These are phyloP conservation scores for Fusarium oligoseptatum DNA, from an alignment of 2,329 filamentous ascomycete species.

Conservation along the genomic window DNA sequence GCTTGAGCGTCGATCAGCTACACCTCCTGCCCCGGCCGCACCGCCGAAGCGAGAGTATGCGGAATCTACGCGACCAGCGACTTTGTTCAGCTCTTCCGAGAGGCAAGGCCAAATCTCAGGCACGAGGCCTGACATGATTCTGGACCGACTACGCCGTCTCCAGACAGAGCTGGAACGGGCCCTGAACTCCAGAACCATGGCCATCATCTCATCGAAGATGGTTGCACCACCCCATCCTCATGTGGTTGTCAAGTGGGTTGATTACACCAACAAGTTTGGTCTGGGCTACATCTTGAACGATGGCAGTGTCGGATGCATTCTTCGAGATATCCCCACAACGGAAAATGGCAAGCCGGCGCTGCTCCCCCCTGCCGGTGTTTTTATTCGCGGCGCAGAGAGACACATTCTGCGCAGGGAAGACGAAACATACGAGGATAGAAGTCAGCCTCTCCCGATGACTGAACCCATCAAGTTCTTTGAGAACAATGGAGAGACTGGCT, in stretches of 20 bases:
- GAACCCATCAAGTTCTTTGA: conserved; percentile 79
- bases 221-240: conserved; percentile 69
- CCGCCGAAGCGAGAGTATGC: conserved; percentile 47
- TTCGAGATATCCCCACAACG: conserved; percentile 67
- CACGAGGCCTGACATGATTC: conserved; percentile 69
- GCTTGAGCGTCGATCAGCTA: conserved; percentile 48
- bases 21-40: conserved; percentile 42
- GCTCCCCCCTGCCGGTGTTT: conserved; percentile 77
- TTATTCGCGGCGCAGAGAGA: conserved; percentile 78
- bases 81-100: conserved; percentile 70
- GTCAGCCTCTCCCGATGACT: conserved; percentile 74
- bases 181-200: conserved; percentile 73
- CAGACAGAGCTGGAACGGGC: conserved; percentile 73
- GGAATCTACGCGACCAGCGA: conserved; percentile 55
- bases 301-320: conserved; percentile 81
- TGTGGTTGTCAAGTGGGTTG: conserved; percentile 85
- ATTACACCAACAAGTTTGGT: conserved; percentile 89
- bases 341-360: conserved; percentile 64
- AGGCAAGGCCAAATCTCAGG: conserved; percentile 63
- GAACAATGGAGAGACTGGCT: conserved; percentile 74
- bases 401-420: conserved; percentile 76
- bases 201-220: conserved; percentile 68
- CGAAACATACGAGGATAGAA: conserved; percentile 66
- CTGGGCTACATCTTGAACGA: conserved; percentile 87
- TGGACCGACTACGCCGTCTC: conserved; percentile 68